phyloP scores from a whole-genome alignment of 352 stramenopile genomes.

The Pythium brachiatum region DNA sequence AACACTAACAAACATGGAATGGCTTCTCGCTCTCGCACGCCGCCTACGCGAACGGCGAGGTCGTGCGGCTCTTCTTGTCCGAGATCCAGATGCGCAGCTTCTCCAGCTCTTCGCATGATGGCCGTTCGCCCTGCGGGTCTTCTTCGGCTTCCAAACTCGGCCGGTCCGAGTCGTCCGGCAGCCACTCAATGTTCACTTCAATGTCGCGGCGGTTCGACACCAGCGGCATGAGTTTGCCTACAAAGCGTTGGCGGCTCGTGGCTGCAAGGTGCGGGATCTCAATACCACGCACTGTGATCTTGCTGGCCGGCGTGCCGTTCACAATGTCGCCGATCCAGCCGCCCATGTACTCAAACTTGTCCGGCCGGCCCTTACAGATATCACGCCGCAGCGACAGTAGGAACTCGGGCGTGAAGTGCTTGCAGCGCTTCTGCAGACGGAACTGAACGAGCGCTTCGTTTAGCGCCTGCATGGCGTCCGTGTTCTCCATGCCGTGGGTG shows the following conservation, averaged over 20 bases:
- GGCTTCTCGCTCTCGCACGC: not conserved
- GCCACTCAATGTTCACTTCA: slow-evolving; percentile 83
- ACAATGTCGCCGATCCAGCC: slow-evolving; percentile 82
- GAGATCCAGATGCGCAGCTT: slow-evolving; percentile 88
- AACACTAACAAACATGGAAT: not conserved
- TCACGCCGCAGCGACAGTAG: slow-evolving; percentile 67
- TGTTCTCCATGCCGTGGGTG: slow-evolving; percentile 73
- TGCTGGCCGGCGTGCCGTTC: slow-evolving; percentile 53
- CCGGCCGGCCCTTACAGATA: slow-evolving; percentile 72
- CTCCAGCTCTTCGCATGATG: slow-evolving; percentile 43
- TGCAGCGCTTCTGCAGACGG: slow-evolving; percentile 76
- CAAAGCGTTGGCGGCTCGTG: slow-evolving; percentile 60
- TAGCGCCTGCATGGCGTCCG: slow-evolving; percentile 61
- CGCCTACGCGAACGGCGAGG: slow-evolving; percentile 62
- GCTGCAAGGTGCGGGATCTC: slow-evolving; percentile 68
- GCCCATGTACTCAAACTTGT: slow-evolving; percentile 85
- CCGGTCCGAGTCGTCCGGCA: slow-evolving; percentile 53
- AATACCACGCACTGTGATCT: slow-evolving; percentile 79
- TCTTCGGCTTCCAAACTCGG: slow-evolving; percentile 28
- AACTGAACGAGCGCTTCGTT: slow-evolving; percentile 68
- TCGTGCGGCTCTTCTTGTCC: slow-evolving; percentile 78
- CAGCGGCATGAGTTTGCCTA: slow-evolving; percentile 72
- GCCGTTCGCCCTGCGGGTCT: slow-evolving; percentile 19
- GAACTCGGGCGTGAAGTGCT: slow-evolving; percentile 72
- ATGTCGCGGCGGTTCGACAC: slow-evolving; percentile 82